Evolutionary conservation across 441 rosid species (phyloP).

Genomic region (Brassica hybrid): DNA sequence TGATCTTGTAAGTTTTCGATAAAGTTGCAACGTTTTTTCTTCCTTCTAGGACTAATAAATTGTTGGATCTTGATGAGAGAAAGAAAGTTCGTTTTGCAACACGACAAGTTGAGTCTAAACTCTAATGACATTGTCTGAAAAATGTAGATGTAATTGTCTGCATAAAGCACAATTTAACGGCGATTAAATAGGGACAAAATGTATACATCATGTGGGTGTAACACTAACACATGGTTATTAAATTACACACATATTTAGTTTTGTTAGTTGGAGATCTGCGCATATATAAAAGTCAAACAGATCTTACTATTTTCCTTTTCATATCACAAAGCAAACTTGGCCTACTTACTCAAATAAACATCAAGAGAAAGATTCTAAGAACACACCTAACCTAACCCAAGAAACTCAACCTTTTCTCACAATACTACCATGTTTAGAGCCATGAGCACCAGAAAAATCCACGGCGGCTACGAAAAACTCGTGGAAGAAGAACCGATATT

Average conservation of each 20-base stretch:
- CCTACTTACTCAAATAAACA: constrained; percentile 30
- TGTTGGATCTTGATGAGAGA: neutral
- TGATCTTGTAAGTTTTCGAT: constrained; percentile 3
- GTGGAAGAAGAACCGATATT: constrained; percentile 44
- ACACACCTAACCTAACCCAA: constrained; percentile 28
- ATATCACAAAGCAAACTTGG: constrained; percentile 9
- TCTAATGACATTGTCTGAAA: constrained; percentile 21
- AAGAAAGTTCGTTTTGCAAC: constrained; percentile 5
- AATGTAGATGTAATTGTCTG: constrained; percentile 30
- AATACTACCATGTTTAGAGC: constrained; percentile 69
- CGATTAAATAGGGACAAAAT: constrained; percentile 20
- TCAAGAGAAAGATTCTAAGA: constrained; percentile 29
- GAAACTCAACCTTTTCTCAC: neutral
- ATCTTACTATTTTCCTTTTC: constrained; percentile 20
- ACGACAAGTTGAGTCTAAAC: constrained; percentile 27
- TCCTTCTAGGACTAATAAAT: neutral
- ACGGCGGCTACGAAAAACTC: constrained; percentile 54
- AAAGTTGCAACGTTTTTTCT: neutral
- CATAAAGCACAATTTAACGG: constrained; percentile 34
- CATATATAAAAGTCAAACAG: constrained; percentile 29
- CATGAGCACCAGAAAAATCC: constrained; percentile 62
- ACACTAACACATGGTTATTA: constrained; percentile 34
- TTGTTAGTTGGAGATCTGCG: constrained; percentile 32
- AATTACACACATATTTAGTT: constrained; percentile 21
- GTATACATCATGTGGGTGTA: constrained; percentile 40